Conservation (phyloP, 176 grass and related monocot genomes). For the Areca catechu region DNA sequence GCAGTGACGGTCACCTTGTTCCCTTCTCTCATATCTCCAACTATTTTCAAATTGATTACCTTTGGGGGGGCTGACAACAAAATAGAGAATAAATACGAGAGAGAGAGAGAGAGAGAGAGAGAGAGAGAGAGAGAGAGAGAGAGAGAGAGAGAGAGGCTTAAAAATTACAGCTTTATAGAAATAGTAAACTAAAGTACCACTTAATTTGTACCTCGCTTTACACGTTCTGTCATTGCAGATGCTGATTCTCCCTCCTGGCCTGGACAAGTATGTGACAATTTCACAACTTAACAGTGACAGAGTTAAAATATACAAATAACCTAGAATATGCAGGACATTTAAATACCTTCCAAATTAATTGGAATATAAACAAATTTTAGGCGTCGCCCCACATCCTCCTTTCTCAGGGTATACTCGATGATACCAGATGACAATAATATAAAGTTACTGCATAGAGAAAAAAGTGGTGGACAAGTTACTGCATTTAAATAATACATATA, state of each 20-base stretch:
- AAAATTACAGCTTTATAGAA: background rate
- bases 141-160: background rate
- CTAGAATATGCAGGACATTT: too few relatives aligned
- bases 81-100: constrained; percentile 12
- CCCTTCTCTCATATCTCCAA: constrained; percentile 79
- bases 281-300: background rate
- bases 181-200: background rate
- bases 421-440: constrained; percentile 60
- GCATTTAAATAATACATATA: too few relatives aligned
- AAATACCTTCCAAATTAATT: constrained; percentile 65
- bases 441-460: constrained; percentile 46
- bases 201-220: constrained; percentile 70
- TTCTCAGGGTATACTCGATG: constrained; percentile 55
- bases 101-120: too few relatives aligned
- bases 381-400: constrained; percentile 50
- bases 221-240: constrained; percentile 48
- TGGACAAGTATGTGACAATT: constrained; percentile 15
- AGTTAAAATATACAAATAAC: constrained; percentile 18
- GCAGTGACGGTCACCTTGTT: constrained; percentile 64
- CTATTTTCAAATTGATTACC: constrained; percentile 67
- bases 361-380: constrained; percentile 84
- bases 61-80: constrained; percentile 70
- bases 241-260: constrained; percentile 68
- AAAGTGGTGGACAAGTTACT: constrained; percentile 9
- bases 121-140: too few relatives aligned